Base-by-base conservation (phyloP, 2,329 filamentous ascomycete genomes). In the Sarocladiaceae sp. region DNA sequence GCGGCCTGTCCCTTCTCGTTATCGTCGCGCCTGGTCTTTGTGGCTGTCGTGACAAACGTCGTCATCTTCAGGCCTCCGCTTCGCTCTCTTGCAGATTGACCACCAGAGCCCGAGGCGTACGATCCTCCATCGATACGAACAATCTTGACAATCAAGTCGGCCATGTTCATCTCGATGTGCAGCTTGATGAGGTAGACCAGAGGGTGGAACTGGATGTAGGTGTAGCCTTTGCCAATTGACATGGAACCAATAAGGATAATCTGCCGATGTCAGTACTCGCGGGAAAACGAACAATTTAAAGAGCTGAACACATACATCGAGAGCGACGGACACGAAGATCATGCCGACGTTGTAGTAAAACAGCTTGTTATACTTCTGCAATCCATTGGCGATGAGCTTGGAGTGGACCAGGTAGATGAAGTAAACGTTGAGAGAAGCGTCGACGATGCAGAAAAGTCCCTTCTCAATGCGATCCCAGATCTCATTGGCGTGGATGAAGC, bases 381-480 rank as follows among this genome's bases (percentile, higher is more conserved):
- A 56, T 1, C 72, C 71, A 35, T 70, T 67, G 24, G 62, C 58
- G 42, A 73, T 66, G 0, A 76, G 60, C 2, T 67, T 64, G 1
- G 58, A 57, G 16, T 67, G 67, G 26, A 75, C 71, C 1, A 61
- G 58, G 20, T 56, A 56, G 10, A 76, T 64, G 45, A 78, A 78
- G 51, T 73, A 76, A 20, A 59, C 58, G 47, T 77, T 78, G 23
- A 78, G 55, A 0, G 47, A 51, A 1, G 58, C 68, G 45, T 78
- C 74, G 2, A 75, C 62, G 3, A 74, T 37, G 2, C 72, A 58
- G 47, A 74, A 74, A 3, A 78, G 63, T 2, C 65, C 62, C 51
- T 78, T 78, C 26, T 75, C 72, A 35, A 62, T 61, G 6, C 72
- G 67, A 37, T 77, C 74, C 74, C 74, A 78, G 34, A 72, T 58